Percentiles rank a stretch among this genome's conserved stretches.
These are phyloP conservation scores for Lunularia cruciata DNA, from an alignment of 225 moss, liverwort and hornwort species.

Conservation along the genomic window DNA sequence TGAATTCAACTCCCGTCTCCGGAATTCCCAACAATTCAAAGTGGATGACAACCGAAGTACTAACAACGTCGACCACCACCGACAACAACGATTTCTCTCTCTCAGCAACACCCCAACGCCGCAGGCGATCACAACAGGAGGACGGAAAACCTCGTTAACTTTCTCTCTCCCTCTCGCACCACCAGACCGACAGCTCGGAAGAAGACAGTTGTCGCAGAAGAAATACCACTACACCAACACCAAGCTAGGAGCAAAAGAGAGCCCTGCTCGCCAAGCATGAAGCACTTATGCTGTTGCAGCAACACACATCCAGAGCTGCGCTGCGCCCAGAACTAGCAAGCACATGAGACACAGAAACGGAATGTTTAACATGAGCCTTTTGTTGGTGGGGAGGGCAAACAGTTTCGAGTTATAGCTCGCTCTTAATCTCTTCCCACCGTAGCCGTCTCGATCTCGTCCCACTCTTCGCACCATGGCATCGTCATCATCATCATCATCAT, in stretches of 20 bases:
- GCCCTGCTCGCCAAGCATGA: constrained; percentile 1
- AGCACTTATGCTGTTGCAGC: not conserved
- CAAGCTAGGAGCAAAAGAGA: not conserved
- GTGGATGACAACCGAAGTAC: no score
- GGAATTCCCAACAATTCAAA: no score
- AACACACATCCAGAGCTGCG: not conserved
- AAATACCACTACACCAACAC: no score
- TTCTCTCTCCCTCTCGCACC: not conserved
- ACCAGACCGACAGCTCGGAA: no score
- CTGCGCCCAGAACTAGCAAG: constrained; percentile 5
- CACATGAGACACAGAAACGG: constrained; percentile 23
- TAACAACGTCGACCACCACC: no score
- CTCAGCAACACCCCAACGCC: no score
- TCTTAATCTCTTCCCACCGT: constrained; percentile 6
- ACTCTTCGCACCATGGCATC: not conserved
- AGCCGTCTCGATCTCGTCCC: constrained; percentile 3
- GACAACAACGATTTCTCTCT: not conserved
- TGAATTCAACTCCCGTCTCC: no score
- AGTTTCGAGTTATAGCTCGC: not conserved
- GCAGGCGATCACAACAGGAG: no score
- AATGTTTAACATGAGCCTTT: constrained; percentile 20
- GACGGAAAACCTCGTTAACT: no score
- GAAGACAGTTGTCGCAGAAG: no score
- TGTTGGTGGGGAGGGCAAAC: not conserved
- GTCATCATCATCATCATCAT: constrained; percentile 8